Evolutionary conservation across 2,329 filamentous ascomycete genomes (phyloP), one percentile per base, ranked within the genome.

Genomic region (Diaporthe ampelina): DNA sequence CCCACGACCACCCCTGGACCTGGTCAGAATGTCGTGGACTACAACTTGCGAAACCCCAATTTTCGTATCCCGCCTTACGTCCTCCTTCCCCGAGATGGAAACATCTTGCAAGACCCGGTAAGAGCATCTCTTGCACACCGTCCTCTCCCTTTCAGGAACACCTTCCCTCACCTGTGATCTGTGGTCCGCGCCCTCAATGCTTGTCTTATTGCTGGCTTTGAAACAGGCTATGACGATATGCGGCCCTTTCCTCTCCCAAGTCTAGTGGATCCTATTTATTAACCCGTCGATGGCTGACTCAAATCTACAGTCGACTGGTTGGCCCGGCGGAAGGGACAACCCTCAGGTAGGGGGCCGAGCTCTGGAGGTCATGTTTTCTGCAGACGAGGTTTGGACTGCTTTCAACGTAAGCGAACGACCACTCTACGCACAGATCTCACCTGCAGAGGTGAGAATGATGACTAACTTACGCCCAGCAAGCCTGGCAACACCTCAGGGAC

Each of bases 41-140:
- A 63, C 26, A 63, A 63, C 17, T 32, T 32, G 4, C 59, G 59
- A 19, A 61, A 61, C 57, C 57, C 57, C n/a, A 61, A 19, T 40
- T 61, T 61, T 10, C 35, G 57, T 35, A 61, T 61, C n/a, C 57
- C 57, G 8, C 32, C n/a, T 6, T 61, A 26, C 24, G 57, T 61
- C n/a, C 57, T 61, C 57, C 24, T n/a, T 43, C 57, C 57, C 24
- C 57, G 57, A 3, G 57, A 61, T 26, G 57, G 29, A 40, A 61
- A 61, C n/a, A 19, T 61, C 35, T 15, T 43, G n/a, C 57, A 61
- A 43, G 35, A 61, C 21, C 35, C n/a, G 37, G 37, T 37, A 32
- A 32, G 37, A 13, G 10, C 37, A 37, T 37, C 37, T 37, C 13
- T 37, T 37, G 10, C 37, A 11, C 37, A 37, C 37, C 10, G 11